Percentiles rank a stretch among this genome's conserved stretches.
Conservation (phyloP, 495 filamentous ascomycete species). For the Chaetomium cochliodes region DNA sequence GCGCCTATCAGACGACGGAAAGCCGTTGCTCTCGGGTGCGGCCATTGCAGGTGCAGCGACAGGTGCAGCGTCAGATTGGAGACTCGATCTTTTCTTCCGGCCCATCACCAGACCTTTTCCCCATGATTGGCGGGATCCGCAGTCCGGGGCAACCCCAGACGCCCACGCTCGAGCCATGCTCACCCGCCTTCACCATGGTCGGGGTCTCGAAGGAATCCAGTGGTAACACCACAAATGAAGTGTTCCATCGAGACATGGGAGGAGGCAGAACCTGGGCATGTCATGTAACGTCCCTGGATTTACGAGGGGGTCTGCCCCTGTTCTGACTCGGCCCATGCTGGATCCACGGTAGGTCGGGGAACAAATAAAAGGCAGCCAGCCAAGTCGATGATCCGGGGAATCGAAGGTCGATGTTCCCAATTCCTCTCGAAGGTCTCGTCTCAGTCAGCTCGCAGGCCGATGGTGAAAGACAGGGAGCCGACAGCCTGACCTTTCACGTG, state of each 20-base stretch:
- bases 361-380: constrained; percentile 1
- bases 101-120: neutral
- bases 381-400: neutral
- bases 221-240: neutral
- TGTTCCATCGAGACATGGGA: constrained; percentile 1
- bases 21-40: neutral
- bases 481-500: too few relatives aligned
- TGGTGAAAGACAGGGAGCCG: neutral
- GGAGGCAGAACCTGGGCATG: neutral
- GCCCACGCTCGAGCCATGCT: neutral
- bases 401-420: neutral
- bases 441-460: constrained; percentile 12
- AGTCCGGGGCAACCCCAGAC: neutral
- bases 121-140: constrained; percentile 24
- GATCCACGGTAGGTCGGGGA: neutral
- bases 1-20: constrained; percentile 20
- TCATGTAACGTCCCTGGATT: constrained; percentile 12
- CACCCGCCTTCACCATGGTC: too few relatives aligned
- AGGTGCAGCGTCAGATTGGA: neutral
- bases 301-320: neutral
- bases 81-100: neutral
- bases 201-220: neutral
- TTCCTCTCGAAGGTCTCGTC: neutral
- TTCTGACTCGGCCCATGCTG: neutral
- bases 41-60: neutral